A percentile compares a stretch with the other conserved stretches of the same genome.
Conservation (phyloP, 768 basidiomycete species). For the Suillus spraguei region DNA sequence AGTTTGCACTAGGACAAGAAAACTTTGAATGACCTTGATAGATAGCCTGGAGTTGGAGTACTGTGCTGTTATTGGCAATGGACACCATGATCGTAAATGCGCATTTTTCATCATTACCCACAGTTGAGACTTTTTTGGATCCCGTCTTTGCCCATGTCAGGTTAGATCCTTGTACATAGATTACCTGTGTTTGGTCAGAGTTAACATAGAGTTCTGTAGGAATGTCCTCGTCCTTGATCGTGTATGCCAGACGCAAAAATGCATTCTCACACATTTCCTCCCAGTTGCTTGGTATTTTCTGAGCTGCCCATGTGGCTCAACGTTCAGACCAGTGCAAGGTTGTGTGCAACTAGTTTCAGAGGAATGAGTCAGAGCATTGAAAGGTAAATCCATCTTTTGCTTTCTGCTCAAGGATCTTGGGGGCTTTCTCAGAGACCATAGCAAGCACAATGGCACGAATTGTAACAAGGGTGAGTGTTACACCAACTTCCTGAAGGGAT, state of each 20-base stretch:
- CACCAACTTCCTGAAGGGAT: conserved; percentile 22
- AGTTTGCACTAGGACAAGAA: conserved; percentile 25
- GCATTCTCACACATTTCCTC: conserved; percentile 21
- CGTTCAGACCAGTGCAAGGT: conserved; percentile 14
- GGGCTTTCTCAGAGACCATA: conserved; percentile 20
- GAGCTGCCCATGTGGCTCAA: conserved; percentile 34
- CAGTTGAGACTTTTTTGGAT: conserved; percentile 35
- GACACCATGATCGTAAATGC: conserved; percentile 42
- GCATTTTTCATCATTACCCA: conserved; percentile 42
- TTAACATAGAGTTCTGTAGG: conserved; percentile 30
- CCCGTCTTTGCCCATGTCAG: conserved; percentile 34
- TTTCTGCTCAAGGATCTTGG: conserved; percentile 30
- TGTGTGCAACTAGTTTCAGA: conserved; percentile 22
- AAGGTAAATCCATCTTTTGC: conserved; percentile 31
- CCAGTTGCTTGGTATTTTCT: conserved; percentile 37
- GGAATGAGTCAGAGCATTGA: conserved; percentile 29
- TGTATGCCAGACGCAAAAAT: conserved; percentile 26
- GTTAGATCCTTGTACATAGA: conserved; percentile 1
- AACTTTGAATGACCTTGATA: conserved; percentile 30
- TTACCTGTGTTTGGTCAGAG: conserved; percentile 39
- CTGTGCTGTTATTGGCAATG: conserved; percentile 30
- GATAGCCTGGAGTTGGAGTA: conserved; percentile 43
- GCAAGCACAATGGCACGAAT: conserved; percentile 35
- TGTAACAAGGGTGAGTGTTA: conserved; percentile 27
- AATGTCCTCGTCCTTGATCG: conserved; percentile 30